Percentiles rank a stretch among this genome's conserved stretches.
These are phyloP conservation scores for Epicoccum nigrum DNA, from an alignment of 2,329 filamentous ascomycete species.

Conservation along the genomic window DNA sequence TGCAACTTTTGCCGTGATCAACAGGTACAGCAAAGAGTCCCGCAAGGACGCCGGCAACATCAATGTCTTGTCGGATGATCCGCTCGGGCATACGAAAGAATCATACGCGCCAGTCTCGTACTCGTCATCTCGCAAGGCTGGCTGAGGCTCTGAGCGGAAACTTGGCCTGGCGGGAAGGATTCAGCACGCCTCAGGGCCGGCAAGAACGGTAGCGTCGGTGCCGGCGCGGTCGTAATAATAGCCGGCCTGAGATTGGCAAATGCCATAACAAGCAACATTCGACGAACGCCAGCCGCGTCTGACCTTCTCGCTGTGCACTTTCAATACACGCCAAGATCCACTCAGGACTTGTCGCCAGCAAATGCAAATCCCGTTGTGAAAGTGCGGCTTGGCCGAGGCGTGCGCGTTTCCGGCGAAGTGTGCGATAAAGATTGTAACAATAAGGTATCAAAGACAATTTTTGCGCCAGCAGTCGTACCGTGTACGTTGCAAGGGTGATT, in stretches of 20 bases:
- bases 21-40: not conserved
- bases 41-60: not conserved
- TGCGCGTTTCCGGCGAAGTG: too few species aligned
- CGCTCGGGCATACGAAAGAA: not conserved
- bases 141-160: not conserved
- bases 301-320: not conserved
- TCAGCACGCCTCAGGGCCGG: not conserved
- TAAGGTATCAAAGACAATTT: too few species aligned
- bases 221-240: not conserved
- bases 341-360: not conserved
- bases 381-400: not conserved
- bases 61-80: not conserved
- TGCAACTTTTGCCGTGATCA: not conserved
- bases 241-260: not conserved
- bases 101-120: not conserved
- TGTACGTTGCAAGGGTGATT: not conserved
- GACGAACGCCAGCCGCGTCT: not conserved
- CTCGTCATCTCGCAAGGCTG: not conserved
- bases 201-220: not conserved
- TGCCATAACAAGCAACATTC: not conserved
- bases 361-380: too few species aligned
- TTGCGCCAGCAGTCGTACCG: too few species aligned
- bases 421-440: too few species aligned
- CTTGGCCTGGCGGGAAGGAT: not conserved
- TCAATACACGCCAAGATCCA: not conserved